Evolutionary conservation across 306 rosid species (phyloP), one percentile per base, ranked within the genome.

Genomic region (Bauhinia variegata): DNA sequence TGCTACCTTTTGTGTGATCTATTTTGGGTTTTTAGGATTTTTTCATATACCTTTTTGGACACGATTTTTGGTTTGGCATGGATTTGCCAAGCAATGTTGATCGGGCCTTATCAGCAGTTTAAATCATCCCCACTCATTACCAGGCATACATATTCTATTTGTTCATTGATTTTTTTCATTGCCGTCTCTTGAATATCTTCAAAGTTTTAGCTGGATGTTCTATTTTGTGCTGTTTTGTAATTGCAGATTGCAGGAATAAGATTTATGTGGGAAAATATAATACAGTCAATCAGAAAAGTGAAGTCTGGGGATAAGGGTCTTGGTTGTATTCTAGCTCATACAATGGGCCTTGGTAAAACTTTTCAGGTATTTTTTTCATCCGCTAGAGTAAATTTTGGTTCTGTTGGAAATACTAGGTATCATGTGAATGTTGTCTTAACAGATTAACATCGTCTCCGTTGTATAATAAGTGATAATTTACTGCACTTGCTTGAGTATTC

Each of bases 291-390:
- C 77, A 80, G 88, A 80, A 85, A 78, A 78, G 96, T 93, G 83
- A 89, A 82, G 71, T 88, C 89, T 54, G 99, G 97, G 75, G 96
- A 90, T 82, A 90, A 88, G 75, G 99, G 97, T 65, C 97, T 93
- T 83, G 99, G 99, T 52, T 93, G 99, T 81, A 90, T 93, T 80
- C 88, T 93, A 43, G 97, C 99, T 72, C 99, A 93, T 80, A 93
- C 87, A 16, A 93, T 93, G 99, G 99, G 99, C 62, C 97, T 93
- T 63, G 99, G 99, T 63, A 93, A 93, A 93, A 93, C 99, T 30
- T 78, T 93, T 71, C 99, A 93, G 99, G 99, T 93, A 81, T 63
- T 71, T 14, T 33, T 47, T 51, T 60, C 54, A 19, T 52, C 70
- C 33, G 38, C 63, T 9, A 6, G 42, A 37, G 50, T 48, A 46